phyloP scores from a whole-genome alignment of 2,329 filamentous ascomycete genomes.

The Colletotrichum phormii region DNA sequence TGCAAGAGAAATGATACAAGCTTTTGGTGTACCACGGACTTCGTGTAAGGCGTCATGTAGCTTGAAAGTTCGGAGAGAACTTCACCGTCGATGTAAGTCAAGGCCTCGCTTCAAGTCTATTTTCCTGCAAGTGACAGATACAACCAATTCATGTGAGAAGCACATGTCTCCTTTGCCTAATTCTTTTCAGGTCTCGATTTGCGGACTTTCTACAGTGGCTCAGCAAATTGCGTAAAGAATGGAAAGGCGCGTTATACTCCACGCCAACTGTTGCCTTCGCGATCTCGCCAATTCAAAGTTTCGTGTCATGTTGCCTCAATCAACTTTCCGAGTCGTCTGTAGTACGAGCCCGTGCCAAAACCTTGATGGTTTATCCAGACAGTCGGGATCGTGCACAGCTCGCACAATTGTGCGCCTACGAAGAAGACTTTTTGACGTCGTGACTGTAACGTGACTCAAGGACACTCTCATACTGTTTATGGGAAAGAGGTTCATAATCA shows the following conservation, averaged over 20 bases:
- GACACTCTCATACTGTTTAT: not conserved
- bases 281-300: not conserved
- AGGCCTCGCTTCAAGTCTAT: not conserved
- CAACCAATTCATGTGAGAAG: not conserved
- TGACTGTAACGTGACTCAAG: slow-evolving; percentile 8
- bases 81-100: not conserved
- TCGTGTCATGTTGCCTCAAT: not conserved
- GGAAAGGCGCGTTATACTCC: not conserved
- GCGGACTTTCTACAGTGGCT: not conserved
- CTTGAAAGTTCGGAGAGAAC: not conserved
- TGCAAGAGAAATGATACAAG: not conserved
- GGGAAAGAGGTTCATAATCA: not conserved
- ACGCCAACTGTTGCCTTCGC: no score
- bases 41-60: not conserved
- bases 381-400: not conserved
- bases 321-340: not conserved
- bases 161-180: not conserved
- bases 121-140: not conserved
- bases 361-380: not conserved
- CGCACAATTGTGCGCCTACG: not conserved
- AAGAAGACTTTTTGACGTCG: not conserved
- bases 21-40: not conserved
- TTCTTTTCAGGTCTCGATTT: not conserved
- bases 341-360: not conserved
- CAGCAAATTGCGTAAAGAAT: not conserved